These are phyloP conservation scores for Aphanomyces stellatus DNA, from an alignment of 352 stramenopile species.

Conservation along the genomic window DNA sequence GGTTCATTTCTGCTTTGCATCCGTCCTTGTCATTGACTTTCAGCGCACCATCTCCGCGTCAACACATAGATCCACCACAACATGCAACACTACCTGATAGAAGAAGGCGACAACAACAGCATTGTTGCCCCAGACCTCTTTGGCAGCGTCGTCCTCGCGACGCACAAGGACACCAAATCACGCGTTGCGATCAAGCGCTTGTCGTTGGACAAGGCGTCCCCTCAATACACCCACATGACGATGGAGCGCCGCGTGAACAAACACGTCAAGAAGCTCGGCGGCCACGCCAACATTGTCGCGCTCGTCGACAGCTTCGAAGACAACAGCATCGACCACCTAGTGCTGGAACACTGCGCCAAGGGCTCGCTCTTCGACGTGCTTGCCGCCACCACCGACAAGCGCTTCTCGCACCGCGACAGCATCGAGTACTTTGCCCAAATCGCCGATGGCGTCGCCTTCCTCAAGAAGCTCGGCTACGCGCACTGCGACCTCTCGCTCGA, in stretches of 20 bases:
- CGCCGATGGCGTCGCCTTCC: slow-evolving; percentile 72
- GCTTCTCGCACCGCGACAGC: background rate
- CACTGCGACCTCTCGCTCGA: slow-evolving; percentile 93
- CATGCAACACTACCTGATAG: background rate
- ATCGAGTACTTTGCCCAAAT: slow-evolving; percentile 45
- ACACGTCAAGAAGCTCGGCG: slow-evolving; percentile 2
- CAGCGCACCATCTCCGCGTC: too few species aligned
- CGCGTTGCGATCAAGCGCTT: slow-evolving; percentile 9
- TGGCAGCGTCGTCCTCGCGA: slow-evolving; percentile 9
- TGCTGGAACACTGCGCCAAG: background rate
- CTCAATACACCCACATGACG: slow-evolving; percentile 1
- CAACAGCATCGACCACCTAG: slow-evolving; percentile 4
- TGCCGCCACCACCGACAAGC: background rate
- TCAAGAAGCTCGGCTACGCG: slow-evolving; percentile 79
- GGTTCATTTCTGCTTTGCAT: too few species aligned
- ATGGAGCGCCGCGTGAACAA: slow-evolving; percentile 14
- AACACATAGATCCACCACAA: background rate
- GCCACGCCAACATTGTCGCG: slow-evolving; percentile 14
- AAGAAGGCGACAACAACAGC: background rate
- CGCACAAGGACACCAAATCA: background rate
- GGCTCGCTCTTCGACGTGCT: slow-evolving; percentile 15
- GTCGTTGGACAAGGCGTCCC: background rate
- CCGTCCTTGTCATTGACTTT: too few species aligned
- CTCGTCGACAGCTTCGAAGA: slow-evolving; percentile 10
- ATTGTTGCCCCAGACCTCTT: background rate